Evolutionary conservation across 306 rosid genomes (phyloP), one percentile per base, ranked within the genome.

Genomic region (Morella rubra): DNA sequence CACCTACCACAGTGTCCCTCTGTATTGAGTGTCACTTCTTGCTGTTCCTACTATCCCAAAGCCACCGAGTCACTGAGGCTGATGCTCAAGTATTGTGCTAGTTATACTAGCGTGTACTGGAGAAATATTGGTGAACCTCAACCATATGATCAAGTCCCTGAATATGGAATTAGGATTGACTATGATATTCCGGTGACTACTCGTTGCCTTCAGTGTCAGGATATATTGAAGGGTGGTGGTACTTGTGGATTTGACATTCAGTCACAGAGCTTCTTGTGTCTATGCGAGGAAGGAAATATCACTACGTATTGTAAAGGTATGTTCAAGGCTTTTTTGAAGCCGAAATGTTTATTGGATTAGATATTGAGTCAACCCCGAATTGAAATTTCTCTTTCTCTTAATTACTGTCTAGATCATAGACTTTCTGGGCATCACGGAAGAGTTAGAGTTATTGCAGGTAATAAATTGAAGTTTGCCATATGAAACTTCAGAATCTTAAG

Each of bases 91-190:
- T 90, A 90, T 65, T 95, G 98, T 76, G 75, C 90, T 14, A 90
- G 84, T 42, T 95, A 92, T 72, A 84, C 99, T 4, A 95, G 96
- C 45, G 91, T 95, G 75, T 87, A 95, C 45, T 95, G 99, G 99
- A 92, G 88, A 69, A 89, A 88, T 75, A 87, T 88, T 58, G 98
- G 93, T 16, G 84, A 76, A 19, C 89, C 92, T 54, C 90, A 88
- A 60, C 88, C 88, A 20, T 85, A 90, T 65, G 99, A 92, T 86
- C 97, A 95, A 59, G 91, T 95, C 0, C 89, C 97, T 1, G 97
- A 92, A 70, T 95, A 92, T 76, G 99, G 99, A 45, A 84, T 90
- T 37, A 84, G 97, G 22, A 79, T 95, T 73, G 93, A 95, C 80
- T 95, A 92, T 68, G 96, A 89, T 70, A 85, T 92, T 12, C 96